These are phyloP conservation scores for Penicillium daleae DNA, from an alignment of 495 filamentous ascomycete genomes.

Conservation along the genomic window DNA sequence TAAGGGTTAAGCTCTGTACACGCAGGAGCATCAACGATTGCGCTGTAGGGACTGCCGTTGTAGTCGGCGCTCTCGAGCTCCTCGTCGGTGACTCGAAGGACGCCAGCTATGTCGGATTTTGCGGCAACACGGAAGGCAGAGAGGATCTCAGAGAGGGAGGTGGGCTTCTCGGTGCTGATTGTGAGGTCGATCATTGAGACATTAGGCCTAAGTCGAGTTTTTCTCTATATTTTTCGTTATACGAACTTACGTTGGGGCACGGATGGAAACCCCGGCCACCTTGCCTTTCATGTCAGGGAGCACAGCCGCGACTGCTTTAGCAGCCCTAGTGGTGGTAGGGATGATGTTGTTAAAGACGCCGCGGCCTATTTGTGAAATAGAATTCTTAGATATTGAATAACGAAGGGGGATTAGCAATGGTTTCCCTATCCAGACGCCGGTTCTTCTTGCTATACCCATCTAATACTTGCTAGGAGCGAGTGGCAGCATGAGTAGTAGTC, in stretches of 20 bases:
- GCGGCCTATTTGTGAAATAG: constrained; percentile 22
- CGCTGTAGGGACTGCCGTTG: constrained; percentile 36
- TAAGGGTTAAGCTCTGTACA: constrained; percentile 38
- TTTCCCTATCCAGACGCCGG: constrained; percentile 32
- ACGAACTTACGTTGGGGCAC: constrained; percentile 38
- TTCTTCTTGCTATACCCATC: constrained; percentile 48
- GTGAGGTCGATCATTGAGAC: constrained; percentile 45
- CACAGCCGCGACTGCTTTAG: constrained; percentile 39
- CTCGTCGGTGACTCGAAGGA: constrained; percentile 36
- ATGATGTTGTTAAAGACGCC: constrained; percentile 44
- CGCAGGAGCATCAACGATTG: constrained; percentile 37
- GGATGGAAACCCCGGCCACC: constrained; percentile 41
- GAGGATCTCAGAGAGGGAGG: constrained; percentile 37
- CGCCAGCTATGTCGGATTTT: constrained; percentile 34
- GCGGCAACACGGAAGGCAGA: constrained; percentile 35
- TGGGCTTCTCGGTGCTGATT: constrained; percentile 38
- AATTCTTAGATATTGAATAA: constrained; percentile 3
- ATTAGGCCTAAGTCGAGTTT: constrained; percentile 28
- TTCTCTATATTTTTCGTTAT: neutral
- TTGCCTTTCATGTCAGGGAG: constrained; percentile 38
- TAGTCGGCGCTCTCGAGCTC: constrained; percentile 42
- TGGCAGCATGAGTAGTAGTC: constrained; percentile 42
- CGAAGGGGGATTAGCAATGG: neutral
- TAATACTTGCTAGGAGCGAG: constrained; percentile 40
- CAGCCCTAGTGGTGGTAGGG: constrained; percentile 39